A percentile compares a stretch with the other conserved stretches of the same genome.
Evolutionary conservation across 306 rosid species (phyloP).

Genomic region (Astragalus membranaceus): DNA sequence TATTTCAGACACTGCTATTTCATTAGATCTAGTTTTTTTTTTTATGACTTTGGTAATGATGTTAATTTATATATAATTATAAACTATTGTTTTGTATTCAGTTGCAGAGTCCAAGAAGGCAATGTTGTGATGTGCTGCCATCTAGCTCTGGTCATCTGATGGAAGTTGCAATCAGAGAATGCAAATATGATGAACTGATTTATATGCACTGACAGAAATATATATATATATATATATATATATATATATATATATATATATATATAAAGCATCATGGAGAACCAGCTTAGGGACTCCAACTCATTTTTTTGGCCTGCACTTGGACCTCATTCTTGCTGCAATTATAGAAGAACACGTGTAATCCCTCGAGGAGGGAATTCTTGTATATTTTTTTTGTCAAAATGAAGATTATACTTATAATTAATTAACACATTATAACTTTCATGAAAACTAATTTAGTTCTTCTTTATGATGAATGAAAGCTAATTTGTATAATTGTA

Average conservation of each 20-base stretch:
- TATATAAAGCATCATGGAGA: background rate
- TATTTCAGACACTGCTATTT: background rate
- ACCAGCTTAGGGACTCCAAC: too few relatives aligned
- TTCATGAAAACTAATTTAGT: background rate
- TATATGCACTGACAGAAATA: slow-evolving; percentile 32
- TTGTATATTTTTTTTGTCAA: background rate
- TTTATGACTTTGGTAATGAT: background rate
- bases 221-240: background rate
- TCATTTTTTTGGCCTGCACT: too few relatives aligned
- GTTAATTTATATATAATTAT: background rate
- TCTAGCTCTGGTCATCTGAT: slow-evolving; percentile 29
- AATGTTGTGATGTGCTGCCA: slow-evolving; percentile 65
- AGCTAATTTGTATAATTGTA: background rate
- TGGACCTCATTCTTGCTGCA: too few relatives aligned
- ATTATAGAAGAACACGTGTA: background rate
- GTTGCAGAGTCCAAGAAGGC: slow-evolving; percentile 71
- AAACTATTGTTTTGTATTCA: slow-evolving; percentile 19
- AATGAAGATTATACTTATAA: background rate
- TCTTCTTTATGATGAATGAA: too few relatives aligned
- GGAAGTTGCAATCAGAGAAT: slow-evolving; percentile 69
- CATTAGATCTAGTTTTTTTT: background rate
- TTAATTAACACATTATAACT: background rate
- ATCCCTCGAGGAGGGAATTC: background rate
- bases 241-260: background rate
- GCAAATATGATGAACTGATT: slow-evolving; percentile 61